These are phyloP conservation scores for Blastocystis sp. DNA, from an alignment of 352 stramenopile genomes.

Conservation along the genomic window DNA sequence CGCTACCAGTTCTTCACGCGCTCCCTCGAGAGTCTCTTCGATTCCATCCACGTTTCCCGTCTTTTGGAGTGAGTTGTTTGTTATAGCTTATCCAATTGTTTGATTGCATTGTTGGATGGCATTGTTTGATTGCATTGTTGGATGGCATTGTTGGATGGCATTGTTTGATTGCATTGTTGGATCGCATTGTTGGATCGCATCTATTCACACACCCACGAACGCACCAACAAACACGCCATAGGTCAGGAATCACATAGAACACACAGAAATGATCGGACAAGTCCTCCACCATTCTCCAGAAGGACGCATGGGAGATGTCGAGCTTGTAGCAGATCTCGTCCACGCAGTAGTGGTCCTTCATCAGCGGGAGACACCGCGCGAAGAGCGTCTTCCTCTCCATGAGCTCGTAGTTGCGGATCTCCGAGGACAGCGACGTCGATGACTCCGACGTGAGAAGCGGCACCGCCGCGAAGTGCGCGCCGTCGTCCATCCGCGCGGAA, in stretches of 20 bases:
- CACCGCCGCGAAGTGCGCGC: neutral
- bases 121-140: too few species aligned
- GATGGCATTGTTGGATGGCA: too few species aligned
- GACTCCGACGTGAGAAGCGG: neutral
- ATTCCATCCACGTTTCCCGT: neutral
- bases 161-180: too few species aligned
- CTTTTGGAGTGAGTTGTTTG: too few species aligned
- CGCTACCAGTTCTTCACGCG: neutral
- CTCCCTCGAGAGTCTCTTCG: neutral
- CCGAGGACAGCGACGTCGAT: neutral
- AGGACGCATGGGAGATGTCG: neutral
- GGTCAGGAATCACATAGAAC: conserved; percentile 23
- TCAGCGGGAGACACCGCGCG: conserved; percentile 16
- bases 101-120: too few species aligned
- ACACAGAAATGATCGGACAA: neutral
- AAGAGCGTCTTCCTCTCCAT: neutral
- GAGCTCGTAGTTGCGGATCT: neutral
- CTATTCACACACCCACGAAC: neutral
- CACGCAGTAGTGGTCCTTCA: conserved; percentile 49
- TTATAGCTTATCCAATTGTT: too few species aligned
- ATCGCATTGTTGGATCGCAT: too few species aligned
- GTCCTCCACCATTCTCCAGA: conserved; percentile 25
- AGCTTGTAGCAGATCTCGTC: conserved; percentile 48
- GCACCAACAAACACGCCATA: conserved; percentile 16
- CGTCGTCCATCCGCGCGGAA: neutral